Evolutionary conservation across 768 basidiomycete species (phyloP).

Genomic region (Pisolithus tinctorius): DNA sequence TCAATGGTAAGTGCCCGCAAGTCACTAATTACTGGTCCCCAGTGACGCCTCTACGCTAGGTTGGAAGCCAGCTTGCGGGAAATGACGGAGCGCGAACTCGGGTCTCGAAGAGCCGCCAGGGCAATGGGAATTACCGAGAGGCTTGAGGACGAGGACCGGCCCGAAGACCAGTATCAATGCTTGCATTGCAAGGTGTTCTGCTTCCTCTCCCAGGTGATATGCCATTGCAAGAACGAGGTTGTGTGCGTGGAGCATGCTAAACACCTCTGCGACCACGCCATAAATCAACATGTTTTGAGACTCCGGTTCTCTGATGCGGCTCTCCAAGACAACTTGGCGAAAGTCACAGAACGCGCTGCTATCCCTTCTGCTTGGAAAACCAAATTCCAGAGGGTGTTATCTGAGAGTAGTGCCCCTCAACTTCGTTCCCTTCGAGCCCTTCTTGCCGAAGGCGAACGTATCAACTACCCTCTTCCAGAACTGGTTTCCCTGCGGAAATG

Average conservation of each 20-base stretch:
- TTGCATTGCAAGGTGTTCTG: slow-evolving; percentile 87
- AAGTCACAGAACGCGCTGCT: slow-evolving; percentile 64
- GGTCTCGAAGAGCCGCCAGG: slow-evolving; percentile 58
- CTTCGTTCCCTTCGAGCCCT: slow-evolving; percentile 75
- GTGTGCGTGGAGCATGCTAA: slow-evolving; percentile 83
- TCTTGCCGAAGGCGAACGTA: slow-evolving; percentile 85
- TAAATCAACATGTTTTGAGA: slow-evolving; percentile 55
- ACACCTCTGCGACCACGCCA: slow-evolving; percentile 63
- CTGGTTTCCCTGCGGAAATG: slow-evolving; percentile 67
- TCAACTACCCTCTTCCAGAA: slow-evolving; percentile 69
- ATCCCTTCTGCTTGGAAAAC: slow-evolving; percentile 70
- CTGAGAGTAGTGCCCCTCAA: slow-evolving; percentile 62
- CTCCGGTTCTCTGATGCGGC: slow-evolving; percentile 80
- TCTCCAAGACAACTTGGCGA: slow-evolving; percentile 56
- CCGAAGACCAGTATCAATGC: slow-evolving; percentile 97
- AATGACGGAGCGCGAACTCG: slow-evolving; percentile 83
- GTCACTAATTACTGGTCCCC: slow-evolving; percentile 10
- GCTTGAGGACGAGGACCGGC: slow-evolving; percentile 71
- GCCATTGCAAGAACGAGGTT: slow-evolving; percentile 69
- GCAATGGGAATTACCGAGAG: slow-evolving; percentile 55
- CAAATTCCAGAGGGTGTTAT: slow-evolving; percentile 61
- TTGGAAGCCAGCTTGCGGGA: slow-evolving; percentile 75
- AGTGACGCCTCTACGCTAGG: slow-evolving; percentile 41
- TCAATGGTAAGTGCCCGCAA: slow-evolving; percentile 59
- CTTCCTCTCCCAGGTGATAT: slow-evolving; percentile 89